These are phyloP conservation scores for Hygrocybe coccinea DNA, from an alignment of 768 basidiomycete species.

Conservation along the genomic window DNA sequence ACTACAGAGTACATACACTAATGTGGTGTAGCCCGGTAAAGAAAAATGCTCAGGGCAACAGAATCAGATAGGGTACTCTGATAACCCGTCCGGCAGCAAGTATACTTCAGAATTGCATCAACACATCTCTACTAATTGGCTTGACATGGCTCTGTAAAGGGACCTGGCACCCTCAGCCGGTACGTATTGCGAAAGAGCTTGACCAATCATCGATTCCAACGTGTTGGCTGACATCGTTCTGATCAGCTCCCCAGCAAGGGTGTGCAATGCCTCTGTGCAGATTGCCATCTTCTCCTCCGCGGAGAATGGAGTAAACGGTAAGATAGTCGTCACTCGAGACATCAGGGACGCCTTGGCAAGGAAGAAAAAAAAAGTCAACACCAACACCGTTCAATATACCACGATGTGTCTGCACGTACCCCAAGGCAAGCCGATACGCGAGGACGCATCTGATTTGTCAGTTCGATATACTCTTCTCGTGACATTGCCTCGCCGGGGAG, in stretches of 20 bases:
- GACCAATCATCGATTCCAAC: slow-evolving; percentile 53
- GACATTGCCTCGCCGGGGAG: slow-evolving; percentile 50
- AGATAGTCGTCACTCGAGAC: slow-evolving; percentile 73
- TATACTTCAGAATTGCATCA: too few relatives aligned
- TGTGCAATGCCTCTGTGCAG: slow-evolving; percentile 63
- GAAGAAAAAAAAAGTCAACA: slow-evolving; percentile 20
- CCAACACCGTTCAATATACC: background rate
- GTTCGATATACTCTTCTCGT: slow-evolving; percentile 65
- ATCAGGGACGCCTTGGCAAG: slow-evolving; percentile 62
- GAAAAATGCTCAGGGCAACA: too few relatives aligned
- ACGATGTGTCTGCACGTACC: slow-evolving; percentile 39
- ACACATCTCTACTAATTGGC: slow-evolving; percentile 43
- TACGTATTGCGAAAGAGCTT: slow-evolving; percentile 53
- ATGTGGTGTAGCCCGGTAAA: too few relatives aligned
- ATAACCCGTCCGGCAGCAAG: too few relatives aligned
- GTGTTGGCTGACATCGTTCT: slow-evolving; percentile 44
- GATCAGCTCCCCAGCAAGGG: slow-evolving; percentile 51
- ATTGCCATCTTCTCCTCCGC: slow-evolving; percentile 70
- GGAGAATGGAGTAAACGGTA: slow-evolving; percentile 80
- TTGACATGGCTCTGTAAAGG: slow-evolving; percentile 71
- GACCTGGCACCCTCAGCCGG: slow-evolving; percentile 76
- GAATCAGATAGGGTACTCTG: too few relatives aligned
- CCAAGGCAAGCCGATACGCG: slow-evolving; percentile 69
- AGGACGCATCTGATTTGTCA: slow-evolving; percentile 62
- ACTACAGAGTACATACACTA: too few relatives aligned